Evolutionary conservation across 2,329 filamentous ascomycete genomes (phyloP), one percentile per base, ranked within the genome.

Genomic region (Fusarium coffeatum): DNA sequence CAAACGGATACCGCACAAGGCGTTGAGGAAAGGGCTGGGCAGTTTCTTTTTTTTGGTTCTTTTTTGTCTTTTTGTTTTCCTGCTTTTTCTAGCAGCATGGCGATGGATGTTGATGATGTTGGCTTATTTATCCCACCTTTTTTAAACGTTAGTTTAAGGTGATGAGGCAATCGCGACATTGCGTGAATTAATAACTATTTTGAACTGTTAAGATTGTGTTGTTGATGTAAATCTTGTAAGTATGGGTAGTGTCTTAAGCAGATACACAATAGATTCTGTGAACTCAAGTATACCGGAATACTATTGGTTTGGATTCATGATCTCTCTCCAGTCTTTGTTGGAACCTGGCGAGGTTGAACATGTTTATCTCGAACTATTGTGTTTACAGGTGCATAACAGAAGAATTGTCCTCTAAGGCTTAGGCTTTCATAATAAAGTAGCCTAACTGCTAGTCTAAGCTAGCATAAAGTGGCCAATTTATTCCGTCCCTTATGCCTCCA

Each of bases 71-170:
- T 43, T 49, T 20, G 27, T 27, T 16, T 16, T 8, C 20, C 12
- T 32, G 34, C 32, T 34, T 51, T 34, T 34, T 40, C 22, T 13
- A 68, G 71, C 74, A 78, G 75, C 77, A 79, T 79, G 76, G 76
- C 76, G 76, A 74, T 73, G 72, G 76, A 73, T 73, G 72, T 73
- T 72, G 69, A 76, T 71, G 66, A 76, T 72, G 69, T 72, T 59
- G 66, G 59, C 55, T 58, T 71, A 48, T 64, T 55, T 55, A 16
- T 12, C 58, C 55, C 16, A 37, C 10, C 34, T 60, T 51, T 37
- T 64, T 73, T 72, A 62, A 59, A 62, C 43, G 59, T 64, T 71
- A 55, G 62, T 63, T 61, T 64, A 46, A 56, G 43, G 34, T 37
- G n/a, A 37, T 66, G 32, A 56, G 34, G 40, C 59, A 18, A 56